Percentiles rank a stretch among this genome's conserved stretches.
phyloP scores from a whole-genome alignment of 2,329 filamentous ascomycete genomes.

The Aspergillus persii region DNA sequence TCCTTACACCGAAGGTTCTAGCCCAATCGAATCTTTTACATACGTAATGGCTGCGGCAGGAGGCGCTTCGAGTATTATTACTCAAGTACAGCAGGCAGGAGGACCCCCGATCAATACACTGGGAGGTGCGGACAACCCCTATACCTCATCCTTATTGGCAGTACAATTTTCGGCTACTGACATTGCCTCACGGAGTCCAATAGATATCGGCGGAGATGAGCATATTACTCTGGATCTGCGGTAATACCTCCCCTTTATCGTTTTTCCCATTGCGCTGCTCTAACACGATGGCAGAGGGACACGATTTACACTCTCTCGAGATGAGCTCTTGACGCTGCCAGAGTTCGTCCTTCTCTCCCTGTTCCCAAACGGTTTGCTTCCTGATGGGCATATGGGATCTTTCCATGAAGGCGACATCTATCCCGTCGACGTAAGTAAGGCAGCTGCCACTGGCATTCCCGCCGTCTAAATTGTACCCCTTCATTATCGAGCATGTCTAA shows the following conservation, averaged over 20 bases:
- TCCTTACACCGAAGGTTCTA: slow-evolving; percentile 90
- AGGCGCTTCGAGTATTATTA: slow-evolving; percentile 97
- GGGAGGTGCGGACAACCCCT: slow-evolving; percentile 60
- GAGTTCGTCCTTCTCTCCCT: slow-evolving; percentile 97
- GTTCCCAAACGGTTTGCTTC: slow-evolving; percentile 96
- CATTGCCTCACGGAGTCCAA: background rate
- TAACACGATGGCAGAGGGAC: slow-evolving; percentile 64
- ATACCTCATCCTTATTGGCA: background rate
- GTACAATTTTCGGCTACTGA: slow-evolving; percentile 15
- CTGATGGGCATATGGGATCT: slow-evolving; percentile 91
- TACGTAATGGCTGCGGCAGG: slow-evolving; percentile 98
- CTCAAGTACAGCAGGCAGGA: slow-evolving; percentile 93
- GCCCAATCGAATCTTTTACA: slow-evolving; percentile 85
- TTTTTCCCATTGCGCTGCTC: slow-evolving; percentile 6
- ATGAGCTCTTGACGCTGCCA: slow-evolving; percentile 90
- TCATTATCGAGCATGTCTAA: slow-evolving; percentile 4
- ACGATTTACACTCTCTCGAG: slow-evolving; percentile 87
- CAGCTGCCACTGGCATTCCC: background rate
- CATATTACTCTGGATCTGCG: slow-evolving; percentile 92
- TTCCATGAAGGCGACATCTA: slow-evolving; percentile 93
- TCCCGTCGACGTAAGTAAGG: slow-evolving; percentile 80
- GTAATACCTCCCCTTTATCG: slow-evolving; percentile 53
- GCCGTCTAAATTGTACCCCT: background rate
- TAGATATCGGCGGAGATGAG: slow-evolving; percentile 83
- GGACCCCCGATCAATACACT: slow-evolving; percentile 82